phyloP scores from a whole-genome alignment of 495 filamentous ascomycete genomes.

The Niebla homalea region DNA sequence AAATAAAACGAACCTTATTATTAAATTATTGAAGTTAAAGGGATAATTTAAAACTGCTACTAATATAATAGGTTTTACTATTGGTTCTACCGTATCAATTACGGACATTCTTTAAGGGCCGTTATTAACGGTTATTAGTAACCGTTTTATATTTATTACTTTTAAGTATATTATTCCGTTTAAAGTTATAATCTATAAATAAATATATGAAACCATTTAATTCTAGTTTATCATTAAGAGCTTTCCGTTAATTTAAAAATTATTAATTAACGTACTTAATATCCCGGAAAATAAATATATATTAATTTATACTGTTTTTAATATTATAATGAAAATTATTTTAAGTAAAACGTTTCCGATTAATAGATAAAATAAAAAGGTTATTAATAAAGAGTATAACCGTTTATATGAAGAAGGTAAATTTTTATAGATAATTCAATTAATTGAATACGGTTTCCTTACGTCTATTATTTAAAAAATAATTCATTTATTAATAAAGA shows the following conservation, averaged over 20 bases:
- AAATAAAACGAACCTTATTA: no score
- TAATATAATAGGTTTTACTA: no score
- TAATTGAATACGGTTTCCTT: background rate
- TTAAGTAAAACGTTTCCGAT: background rate
- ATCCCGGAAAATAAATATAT: no score
- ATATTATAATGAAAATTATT: background rate
- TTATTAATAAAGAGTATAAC: constrained; percentile 5
- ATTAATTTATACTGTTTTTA: no score
- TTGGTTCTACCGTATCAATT: no score
- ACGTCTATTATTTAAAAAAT: background rate
- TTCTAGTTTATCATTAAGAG: background rate
- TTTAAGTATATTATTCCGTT: background rate
- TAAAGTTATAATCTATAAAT: background rate
- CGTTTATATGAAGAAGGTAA: background rate
- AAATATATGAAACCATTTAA: background rate
- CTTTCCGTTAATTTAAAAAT: background rate
- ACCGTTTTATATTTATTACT: background rate
- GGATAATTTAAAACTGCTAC: no score
- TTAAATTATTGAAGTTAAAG: no score
- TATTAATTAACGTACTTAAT: background rate
- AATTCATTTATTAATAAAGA: background rate
- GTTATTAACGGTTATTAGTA: background rate
- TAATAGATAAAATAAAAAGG: background rate
- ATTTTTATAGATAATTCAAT: background rate
- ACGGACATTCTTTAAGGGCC: no score